Percentiles rank a stretch among this genome's conserved stretches.
Conservation (phyloP, 257 asterid species). For the Solanum clarkiae region DNA sequence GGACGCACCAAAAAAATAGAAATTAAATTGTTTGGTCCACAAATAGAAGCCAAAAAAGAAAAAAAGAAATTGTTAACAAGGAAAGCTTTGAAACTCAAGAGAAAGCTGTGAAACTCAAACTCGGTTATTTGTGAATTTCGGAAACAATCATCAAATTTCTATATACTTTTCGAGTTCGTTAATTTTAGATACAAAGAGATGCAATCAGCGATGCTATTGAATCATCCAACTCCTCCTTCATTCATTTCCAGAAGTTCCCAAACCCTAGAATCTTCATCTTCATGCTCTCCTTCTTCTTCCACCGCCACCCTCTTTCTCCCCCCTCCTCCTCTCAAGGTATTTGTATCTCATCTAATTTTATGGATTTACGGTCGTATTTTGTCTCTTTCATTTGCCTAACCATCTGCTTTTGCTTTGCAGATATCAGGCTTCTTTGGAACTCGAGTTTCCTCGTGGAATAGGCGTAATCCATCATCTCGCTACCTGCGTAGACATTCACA, state of each 20-base stretch:
- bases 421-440: conserved; percentile 18
- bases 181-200: background rate
- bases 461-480: conserved; percentile 6
- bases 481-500: background rate
- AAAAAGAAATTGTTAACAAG: background rate
- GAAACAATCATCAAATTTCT: background rate
- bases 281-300: conserved; percentile 2
- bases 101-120: background rate
- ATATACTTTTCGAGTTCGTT: background rate
- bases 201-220: conserved; percentile 5
- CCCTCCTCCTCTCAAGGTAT: conserved; percentile 10
- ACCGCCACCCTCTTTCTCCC: conserved; percentile 1
- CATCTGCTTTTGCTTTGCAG: conserved; percentile 9
- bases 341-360: background rate
- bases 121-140: background rate
- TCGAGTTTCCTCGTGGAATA: conserved; percentile 13
- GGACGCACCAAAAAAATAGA: background rate
- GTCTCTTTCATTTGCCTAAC: background rate
- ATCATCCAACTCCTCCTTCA: background rate
- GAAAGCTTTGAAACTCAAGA: background rate
- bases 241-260: background rate
- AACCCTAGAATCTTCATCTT: background rate
- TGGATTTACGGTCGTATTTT: background rate
- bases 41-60: background rate
- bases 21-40: background rate